A percentile compares a stretch with the other conserved stretches of the same genome.
Evolutionary conservation across 2,329 filamentous ascomycete species (phyloP).

Genomic region (Aspergillus clavatus): DNA sequence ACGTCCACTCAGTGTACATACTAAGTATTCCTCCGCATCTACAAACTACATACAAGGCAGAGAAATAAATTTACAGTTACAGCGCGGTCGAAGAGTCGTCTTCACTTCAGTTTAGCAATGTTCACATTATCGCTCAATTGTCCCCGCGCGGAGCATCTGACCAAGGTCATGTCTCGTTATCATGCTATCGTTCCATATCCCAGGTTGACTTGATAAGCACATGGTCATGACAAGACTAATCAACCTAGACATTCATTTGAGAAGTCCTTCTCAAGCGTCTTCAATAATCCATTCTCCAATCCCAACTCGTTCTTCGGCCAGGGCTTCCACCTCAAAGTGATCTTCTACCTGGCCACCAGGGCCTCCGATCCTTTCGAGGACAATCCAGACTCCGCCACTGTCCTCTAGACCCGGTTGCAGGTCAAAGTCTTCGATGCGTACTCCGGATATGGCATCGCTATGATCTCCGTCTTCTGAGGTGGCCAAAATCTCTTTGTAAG

Average conservation of each 20-base stretch:
- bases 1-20: neutral
- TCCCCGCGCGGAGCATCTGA: too few species aligned
- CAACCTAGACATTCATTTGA: too few species aligned
- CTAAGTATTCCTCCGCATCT: neutral
- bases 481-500: slow-evolving; percentile 60
- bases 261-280: slow-evolving; percentile 19
- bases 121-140: too few species aligned
- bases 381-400: slow-evolving; percentile 65
- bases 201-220: too few species aligned
- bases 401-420: slow-evolving; percentile 59
- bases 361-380: slow-evolving; percentile 73
- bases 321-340: slow-evolving; percentile 40
- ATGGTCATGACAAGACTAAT: too few species aligned
- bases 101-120: too few species aligned
- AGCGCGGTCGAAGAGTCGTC: too few species aligned
- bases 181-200: too few species aligned
- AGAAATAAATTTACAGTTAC: too few species aligned
- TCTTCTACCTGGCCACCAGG: slow-evolving; percentile 48
- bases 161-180: too few species aligned
- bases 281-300: slow-evolving; percentile 41
- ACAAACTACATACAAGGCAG: too few species aligned
- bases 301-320: slow-evolving; percentile 40
- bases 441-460: slow-evolving; percentile 59
- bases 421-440: slow-evolving; percentile 70
- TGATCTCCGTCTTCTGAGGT: slow-evolving; percentile 71